Evolutionary conservation across 345 rosid species (phyloP).

Genomic region (Brassica cretica): DNA sequence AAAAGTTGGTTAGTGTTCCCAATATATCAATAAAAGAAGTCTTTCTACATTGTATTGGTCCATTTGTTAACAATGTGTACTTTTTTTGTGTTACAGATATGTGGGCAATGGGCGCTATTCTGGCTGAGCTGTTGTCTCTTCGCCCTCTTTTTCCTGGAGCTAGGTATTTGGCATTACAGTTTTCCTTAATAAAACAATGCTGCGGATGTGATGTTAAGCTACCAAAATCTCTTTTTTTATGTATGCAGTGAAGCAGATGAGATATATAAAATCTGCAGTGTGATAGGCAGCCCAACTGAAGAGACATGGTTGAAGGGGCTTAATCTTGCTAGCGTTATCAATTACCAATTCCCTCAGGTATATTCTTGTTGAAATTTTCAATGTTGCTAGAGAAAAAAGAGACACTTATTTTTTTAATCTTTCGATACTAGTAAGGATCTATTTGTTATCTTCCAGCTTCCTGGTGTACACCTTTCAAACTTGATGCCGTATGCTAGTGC

Average conservation of each 20-base stretch:
- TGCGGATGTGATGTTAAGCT: conserved; percentile 1
- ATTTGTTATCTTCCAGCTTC: conserved; percentile 47
- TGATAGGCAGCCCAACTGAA: conserved; percentile 79
- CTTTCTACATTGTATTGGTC: background rate
- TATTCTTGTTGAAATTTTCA: no score
- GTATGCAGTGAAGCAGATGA: conserved; percentile 91
- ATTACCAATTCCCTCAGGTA: conserved; percentile 84
- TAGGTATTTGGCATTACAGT: conserved; percentile 45
- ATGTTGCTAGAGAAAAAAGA: background rate
- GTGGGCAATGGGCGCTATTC: conserved; percentile 99
- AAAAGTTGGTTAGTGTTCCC: conserved; percentile 79
- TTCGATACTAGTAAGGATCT: conserved; percentile 5
- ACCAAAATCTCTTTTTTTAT: background rate
- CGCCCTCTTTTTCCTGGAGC: conserved; percentile 91
- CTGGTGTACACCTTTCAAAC: conserved; percentile 53
- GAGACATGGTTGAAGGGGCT: conserved; percentile 88
- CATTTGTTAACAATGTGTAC: background rate
- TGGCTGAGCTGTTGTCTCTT: conserved; percentile 80
- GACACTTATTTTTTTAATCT: background rate
- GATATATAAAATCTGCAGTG: conserved; percentile 86
- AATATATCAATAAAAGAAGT: background rate
- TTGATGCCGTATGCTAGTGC: conserved; percentile 67
- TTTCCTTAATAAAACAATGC: background rate
- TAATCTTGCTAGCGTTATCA: conserved; percentile 71
- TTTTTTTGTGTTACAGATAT: conserved; percentile 55